Percentiles rank a stretch among this genome's conserved stretches.
phyloP scores from a whole-genome alignment of 176 grass and related monocot species.

The Raddia guianensis region DNA sequence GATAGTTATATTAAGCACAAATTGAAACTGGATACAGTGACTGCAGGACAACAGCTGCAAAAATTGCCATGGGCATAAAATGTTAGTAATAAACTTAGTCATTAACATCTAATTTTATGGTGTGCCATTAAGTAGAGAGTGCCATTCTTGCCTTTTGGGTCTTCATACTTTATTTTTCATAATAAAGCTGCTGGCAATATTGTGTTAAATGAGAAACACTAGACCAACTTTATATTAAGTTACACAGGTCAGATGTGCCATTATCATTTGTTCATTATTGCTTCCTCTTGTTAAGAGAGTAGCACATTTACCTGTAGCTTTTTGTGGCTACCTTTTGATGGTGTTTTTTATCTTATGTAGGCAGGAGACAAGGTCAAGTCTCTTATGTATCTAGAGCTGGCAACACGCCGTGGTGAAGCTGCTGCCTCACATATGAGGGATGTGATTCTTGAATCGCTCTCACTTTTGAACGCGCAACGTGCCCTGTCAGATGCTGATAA shows the following conservation, averaged over 20 bases:
- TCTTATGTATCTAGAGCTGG: slow-evolving; percentile 66
- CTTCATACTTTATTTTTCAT: not conserved
- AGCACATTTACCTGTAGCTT: slow-evolving; percentile 2
- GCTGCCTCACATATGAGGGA: slow-evolving; percentile 65
- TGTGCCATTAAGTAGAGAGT: not conserved
- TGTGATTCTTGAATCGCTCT: slow-evolving; percentile 48
- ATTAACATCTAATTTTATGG: not conserved
- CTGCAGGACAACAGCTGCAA: not conserved
- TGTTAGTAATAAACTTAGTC: not conserved
- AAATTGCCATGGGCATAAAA: not conserved
- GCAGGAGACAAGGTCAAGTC: slow-evolving; percentile 58
- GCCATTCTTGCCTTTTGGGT: not conserved
- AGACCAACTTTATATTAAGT: not conserved
- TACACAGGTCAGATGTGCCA: not conserved
- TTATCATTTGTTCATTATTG: not conserved
- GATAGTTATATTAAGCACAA: not conserved
- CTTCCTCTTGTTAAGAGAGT: slow-evolving; percentile 3
- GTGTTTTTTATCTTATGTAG: slow-evolving; percentile 39
- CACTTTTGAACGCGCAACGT: slow-evolving; percentile 24
- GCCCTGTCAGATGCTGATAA: slow-evolving; percentile 47
- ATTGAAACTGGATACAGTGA: not conserved
- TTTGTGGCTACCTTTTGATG: not conserved
- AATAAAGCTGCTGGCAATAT: not conserved
- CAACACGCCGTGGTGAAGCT: slow-evolving; percentile 60
- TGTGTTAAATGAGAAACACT: not conserved